Conservation (phyloP, 2,329 filamentous ascomycete genomes). For the Ceratocystiopsis minuta region DNA sequence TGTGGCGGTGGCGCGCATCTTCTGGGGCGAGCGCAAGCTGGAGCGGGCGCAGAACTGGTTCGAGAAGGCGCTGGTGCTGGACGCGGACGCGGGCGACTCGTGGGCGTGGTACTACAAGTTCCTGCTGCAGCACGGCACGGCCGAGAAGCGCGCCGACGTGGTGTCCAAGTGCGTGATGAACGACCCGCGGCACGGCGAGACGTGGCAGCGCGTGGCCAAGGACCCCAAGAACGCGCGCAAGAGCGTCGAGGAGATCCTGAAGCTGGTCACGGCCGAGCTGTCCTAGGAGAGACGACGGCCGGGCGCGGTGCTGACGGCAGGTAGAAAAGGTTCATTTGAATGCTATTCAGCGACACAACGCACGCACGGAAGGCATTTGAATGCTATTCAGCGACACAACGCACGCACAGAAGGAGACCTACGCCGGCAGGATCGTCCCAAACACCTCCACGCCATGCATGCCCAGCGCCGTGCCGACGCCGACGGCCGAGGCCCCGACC, state of each 20-base stretch:
- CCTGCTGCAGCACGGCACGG: conserved; percentile 75
- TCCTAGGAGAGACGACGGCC: conserved; percentile 2
- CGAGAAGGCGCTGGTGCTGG: conserved; percentile 78
- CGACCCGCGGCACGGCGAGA: conserved; percentile 82
- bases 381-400: no score
- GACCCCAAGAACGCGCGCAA: conserved; percentile 64
- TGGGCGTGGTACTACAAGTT: conserved; percentile 99
- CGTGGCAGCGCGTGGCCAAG: conserved; percentile 77
- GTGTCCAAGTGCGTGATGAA: conserved; percentile 61
- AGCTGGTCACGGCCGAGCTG: conserved; percentile 47
- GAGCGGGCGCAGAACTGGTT: conserved; percentile 97
- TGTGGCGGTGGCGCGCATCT: conserved; percentile 81
- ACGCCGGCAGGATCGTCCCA: conserved; percentile 27
- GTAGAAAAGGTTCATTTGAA: no score
- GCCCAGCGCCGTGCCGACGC: conserved; percentile 51
- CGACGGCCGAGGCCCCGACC: conserved; percentile 49
- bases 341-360: no score
- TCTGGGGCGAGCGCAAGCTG: conserved; percentile 82
- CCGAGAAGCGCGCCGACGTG: conserved; percentile 79
- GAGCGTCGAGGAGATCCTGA: conserved; percentile 63
- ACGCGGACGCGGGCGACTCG: conserved; percentile 73
- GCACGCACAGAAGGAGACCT: no score
- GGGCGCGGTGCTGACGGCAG: no score
- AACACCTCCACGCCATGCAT: conserved; percentile 45
- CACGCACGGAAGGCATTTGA: no score